These are phyloP conservation scores for Pezicula radicicola DNA, from an alignment of 2,329 filamentous ascomycete species.

Conservation along the genomic window DNA sequence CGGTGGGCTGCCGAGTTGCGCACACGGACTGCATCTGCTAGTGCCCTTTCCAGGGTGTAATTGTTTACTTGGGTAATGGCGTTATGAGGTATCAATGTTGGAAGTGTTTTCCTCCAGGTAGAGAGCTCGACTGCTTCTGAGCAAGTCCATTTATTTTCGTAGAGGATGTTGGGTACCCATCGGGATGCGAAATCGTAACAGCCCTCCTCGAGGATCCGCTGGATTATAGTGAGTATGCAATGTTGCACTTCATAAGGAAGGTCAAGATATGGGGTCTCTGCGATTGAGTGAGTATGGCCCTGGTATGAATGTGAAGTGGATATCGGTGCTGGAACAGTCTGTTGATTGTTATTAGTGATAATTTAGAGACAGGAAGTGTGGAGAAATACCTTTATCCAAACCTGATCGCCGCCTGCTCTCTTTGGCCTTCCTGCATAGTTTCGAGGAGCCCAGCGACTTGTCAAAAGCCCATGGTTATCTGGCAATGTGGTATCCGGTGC, in stretches of 20 bases:
- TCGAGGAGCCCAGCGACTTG: slow-evolving; percentile 25
- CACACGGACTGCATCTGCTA: slow-evolving; percentile 24
- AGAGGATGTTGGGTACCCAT: slow-evolving; percentile 23
- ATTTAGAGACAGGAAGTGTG: neutral
- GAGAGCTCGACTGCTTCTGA: slow-evolving; percentile 26
- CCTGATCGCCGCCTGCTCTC: slow-evolving; percentile 6
- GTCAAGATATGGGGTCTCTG: slow-evolving; percentile 15
- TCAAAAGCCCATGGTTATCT: slow-evolving; percentile 9
- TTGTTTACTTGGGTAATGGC: slow-evolving; percentile 15
- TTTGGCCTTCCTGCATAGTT: slow-evolving; percentile 3
- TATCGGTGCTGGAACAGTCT: neutral
- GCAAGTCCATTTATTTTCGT: slow-evolving; percentile 23
- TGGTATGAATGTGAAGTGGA: neutral
- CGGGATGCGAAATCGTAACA: slow-evolving; percentile 26
- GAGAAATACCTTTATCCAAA: slow-evolving; percentile 20
- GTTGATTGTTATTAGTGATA: neutral
- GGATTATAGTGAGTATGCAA: slow-evolving; percentile 26
- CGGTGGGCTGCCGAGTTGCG: slow-evolving; percentile 27
- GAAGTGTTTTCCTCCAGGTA: slow-evolving; percentile 22
- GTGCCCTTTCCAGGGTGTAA: slow-evolving; percentile 14
- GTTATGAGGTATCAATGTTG: slow-evolving; percentile 14
- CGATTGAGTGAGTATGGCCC: neutral
- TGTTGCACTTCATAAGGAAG: slow-evolving; percentile 32
- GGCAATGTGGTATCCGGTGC: neutral
- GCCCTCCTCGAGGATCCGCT: slow-evolving; percentile 27